Evolutionary conservation across 2,329 filamentous ascomycete genomes (phyloP).

Genomic region (Clonostachys solani): DNA sequence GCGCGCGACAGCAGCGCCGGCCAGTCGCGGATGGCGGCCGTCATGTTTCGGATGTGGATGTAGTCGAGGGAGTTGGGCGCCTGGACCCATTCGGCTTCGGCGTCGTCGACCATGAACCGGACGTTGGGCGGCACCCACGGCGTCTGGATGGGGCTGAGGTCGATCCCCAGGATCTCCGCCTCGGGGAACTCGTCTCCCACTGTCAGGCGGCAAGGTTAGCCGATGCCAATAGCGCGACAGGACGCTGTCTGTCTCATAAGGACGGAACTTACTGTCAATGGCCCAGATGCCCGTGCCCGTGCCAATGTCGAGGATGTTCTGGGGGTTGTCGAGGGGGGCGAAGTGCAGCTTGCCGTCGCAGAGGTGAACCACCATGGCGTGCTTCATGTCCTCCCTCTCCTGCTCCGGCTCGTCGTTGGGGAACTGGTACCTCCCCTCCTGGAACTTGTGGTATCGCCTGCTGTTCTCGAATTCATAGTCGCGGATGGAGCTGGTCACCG

Average conservation of each 20-base stretch:
- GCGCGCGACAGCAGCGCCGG: constrained; percentile 9
- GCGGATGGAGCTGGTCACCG: constrained; percentile 19
- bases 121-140: constrained; percentile 33
- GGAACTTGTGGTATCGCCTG: constrained; percentile 34
- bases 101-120: constrained; percentile 28
- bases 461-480: constrained; percentile 36
- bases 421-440: constrained; percentile 29
- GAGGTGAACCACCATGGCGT: constrained; percentile 28
- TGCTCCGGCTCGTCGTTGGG: constrained; percentile 40
- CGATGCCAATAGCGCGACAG: background rate
- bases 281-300: constrained; percentile 49
- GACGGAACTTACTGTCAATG: constrained; percentile 16
- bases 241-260: constrained; percentile 20
- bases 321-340: constrained; percentile 29
- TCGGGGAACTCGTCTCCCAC: constrained; percentile 21
- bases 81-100: constrained; percentile 21
- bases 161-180: constrained; percentile 28
- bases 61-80: constrained; percentile 15
- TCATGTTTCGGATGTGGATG: constrained; percentile 33
- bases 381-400: constrained; percentile 36
- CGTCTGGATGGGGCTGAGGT: constrained; percentile 32
- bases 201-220: constrained; percentile 26
- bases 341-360: constrained; percentile 31
- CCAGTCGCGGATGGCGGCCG: constrained; percentile 19
- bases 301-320: constrained; percentile 36